Base-by-base conservation (phyloP, 2,329 filamentous ascomycete species). In the Cadophora sp. region DNA sequence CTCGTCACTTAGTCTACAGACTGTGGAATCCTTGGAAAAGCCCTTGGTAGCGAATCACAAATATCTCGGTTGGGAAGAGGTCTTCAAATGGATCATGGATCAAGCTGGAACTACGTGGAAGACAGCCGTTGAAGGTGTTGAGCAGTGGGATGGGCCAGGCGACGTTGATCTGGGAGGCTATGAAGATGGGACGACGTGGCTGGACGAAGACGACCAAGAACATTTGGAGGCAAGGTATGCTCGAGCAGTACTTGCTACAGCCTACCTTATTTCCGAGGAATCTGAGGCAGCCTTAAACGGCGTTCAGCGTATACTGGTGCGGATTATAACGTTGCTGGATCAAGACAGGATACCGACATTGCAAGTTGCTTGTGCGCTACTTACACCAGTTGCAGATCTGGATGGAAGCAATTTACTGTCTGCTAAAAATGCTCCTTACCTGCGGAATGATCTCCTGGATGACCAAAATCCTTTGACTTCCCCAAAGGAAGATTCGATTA, bases 81-180 rank as follows among this genome's bases (percentile, higher is more conserved):
- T 90, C 4, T 87, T 91, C 62, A 81, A 85, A 64, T 94, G 91
- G 91, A 82, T 95, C 47, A 81, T 85, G 16, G 75, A 80, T 2
- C 86, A 88, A 68, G 88, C 91, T 0, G 81, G 82, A 4, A 81
- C 81, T 22, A 85, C 87, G 18, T 91, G 92, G 83, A 80, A 78
- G 30, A 80, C 88, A n/a, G 85, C 87, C n/a, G 82, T 89, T 39
- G 82, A 83, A 59, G 88, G 85, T 8, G 81, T 94, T 41, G 85
- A 89, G 68, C 85, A 91, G 70, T 95, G 91, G 91, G 87, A 90
- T 72, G 92, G 91, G 0, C 90, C 91, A 0, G 81, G 81, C 7
- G 91, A 94, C 74, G 83, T 90, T 56, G 89, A 94, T 71, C 76
- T 93, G 4, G 90, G 89, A 3, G 86, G 85, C 14, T 86, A 84